A percentile compares a stretch with the other conserved stretches of the same genome.
Conservation (phyloP, 352 stramenopile genomes). For the Aphanomyces stellatus region DNA sequence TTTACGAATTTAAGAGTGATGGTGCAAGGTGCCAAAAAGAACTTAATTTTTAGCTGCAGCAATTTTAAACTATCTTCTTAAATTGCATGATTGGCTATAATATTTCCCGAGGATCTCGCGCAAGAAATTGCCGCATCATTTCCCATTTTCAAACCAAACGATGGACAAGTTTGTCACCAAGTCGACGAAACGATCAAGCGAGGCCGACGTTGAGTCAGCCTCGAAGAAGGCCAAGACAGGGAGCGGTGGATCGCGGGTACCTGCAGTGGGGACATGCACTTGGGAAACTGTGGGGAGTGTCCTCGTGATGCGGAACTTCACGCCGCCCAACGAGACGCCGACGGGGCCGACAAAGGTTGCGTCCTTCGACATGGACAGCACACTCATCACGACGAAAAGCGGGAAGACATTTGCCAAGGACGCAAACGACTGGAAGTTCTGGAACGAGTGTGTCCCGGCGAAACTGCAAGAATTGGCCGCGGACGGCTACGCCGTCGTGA, state of each 20-base stretch:
- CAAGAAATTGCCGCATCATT: neutral
- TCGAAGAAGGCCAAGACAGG: neutral
- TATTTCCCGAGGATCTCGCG: neutral
- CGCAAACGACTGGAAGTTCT: slow-evolving; percentile 65
- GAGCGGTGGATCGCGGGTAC: neutral
- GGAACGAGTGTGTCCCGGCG: slow-evolving; percentile 45
- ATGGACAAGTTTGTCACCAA: slow-evolving; percentile 7
- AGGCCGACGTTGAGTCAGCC: neutral
- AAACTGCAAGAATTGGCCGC: slow-evolving; percentile 39
- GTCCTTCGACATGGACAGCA: slow-evolving; percentile 74
- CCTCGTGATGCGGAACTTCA: neutral
- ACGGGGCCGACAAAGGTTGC: slow-evolving; percentile 41
- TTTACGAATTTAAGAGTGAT: no score
- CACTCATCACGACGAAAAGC: slow-evolving; percentile 77
- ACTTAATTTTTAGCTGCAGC: no score
- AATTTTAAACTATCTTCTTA: no score
- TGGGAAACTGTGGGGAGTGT: neutral
- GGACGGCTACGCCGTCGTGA: slow-evolving; percentile 45
- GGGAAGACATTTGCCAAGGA: slow-evolving; percentile 68
- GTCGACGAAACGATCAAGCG: neutral
- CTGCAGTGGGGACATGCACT: neutral
- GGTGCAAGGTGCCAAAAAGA: no score
- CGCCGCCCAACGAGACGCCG: neutral
- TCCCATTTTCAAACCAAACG: neutral
- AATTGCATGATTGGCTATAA: no score